phyloP scores from a whole-genome alignment of 139 green algal species.

The Picocystis salinarum region DNA sequence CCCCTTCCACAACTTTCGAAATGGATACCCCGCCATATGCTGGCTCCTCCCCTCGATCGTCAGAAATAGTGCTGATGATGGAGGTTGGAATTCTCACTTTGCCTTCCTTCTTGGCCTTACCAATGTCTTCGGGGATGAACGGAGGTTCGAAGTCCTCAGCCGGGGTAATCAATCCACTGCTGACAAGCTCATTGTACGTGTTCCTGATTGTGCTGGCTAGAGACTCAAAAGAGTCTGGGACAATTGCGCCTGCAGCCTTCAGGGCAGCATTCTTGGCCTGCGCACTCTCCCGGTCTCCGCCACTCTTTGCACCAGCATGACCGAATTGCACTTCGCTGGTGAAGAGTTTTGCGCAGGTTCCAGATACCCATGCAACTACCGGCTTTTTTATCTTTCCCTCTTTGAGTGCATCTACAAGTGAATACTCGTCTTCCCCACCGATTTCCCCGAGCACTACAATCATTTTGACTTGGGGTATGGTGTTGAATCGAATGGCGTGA shows the following conservation, averaged over 20 bases:
- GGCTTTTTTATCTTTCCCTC: slow-evolving; percentile 60
- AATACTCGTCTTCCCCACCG: slow-evolving; percentile 76
- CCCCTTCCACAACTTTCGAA: slow-evolving; percentile 55
- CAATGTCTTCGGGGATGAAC: slow-evolving; percentile 52
- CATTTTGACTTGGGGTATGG: slow-evolving; percentile 80
- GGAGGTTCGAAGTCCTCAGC: slow-evolving; percentile 35
- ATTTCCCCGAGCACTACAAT: slow-evolving; percentile 90
- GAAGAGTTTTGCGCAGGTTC: slow-evolving; percentile 87
- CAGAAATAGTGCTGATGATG: slow-evolving; percentile 77
- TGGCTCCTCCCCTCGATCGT: slow-evolving; percentile 81
- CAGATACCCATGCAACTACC: slow-evolving; percentile 73
- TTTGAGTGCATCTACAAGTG: slow-evolving; percentile 61
- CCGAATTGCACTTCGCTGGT: slow-evolving; percentile 90
- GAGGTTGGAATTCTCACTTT: slow-evolving; percentile 72
- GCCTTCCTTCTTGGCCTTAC: slow-evolving; percentile 49
- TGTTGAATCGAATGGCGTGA: slow-evolving; percentile 74
- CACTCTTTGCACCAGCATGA: slow-evolving; percentile 61
- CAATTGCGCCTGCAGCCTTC: slow-evolving; percentile 52
- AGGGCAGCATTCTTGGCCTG: slow-evolving; percentile 82
- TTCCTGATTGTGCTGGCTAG: slow-evolving; percentile 35
- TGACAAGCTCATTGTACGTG: slow-evolving; percentile 36
- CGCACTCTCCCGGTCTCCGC: slow-evolving; percentile 38
- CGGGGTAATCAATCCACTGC: slow-evolving; percentile 31
- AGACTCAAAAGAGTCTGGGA: slow-evolving; percentile 75
- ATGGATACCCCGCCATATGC: slow-evolving; percentile 41